Conservation (phyloP, 495 filamentous ascomycete genomes). For the Penicillium bialowiezense region DNA sequence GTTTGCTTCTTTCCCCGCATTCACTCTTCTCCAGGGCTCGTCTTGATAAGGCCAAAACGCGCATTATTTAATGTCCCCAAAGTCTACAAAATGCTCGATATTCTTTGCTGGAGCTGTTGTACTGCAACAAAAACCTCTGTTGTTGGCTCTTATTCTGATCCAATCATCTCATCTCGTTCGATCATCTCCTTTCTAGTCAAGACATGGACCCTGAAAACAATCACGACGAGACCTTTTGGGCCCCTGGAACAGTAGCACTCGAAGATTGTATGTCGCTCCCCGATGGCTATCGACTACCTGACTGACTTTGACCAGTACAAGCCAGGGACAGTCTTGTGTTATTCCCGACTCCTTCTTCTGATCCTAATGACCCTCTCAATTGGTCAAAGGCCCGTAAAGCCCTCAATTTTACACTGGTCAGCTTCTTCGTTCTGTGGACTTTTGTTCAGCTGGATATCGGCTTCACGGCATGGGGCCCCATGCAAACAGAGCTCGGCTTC, state of each 20-base stretch:
- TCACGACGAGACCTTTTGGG: conserved; percentile 23
- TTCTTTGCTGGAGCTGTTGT: no score
- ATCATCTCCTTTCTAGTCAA: neutral
- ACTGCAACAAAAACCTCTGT: no score
- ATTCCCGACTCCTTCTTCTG: conserved; percentile 22
- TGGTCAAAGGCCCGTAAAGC: conserved; percentile 31
- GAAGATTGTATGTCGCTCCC: conserved; percentile 20
- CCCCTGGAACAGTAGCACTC: conserved; percentile 22
- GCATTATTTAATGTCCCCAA: no score
- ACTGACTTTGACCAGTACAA: no score
- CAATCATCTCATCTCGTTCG: no score
- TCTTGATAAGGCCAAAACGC: no score
- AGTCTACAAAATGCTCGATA: no score
- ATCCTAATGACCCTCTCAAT: conserved; percentile 34
- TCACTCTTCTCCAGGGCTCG: no score
- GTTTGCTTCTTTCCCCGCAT: conserved; percentile 6
- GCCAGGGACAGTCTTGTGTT: conserved; percentile 19
- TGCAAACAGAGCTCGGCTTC: conserved; percentile 38
- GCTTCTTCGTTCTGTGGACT: conserved; percentile 39
- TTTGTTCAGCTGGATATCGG: conserved; percentile 37
- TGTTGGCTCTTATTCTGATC: no score
- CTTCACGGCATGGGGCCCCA: conserved; percentile 39
- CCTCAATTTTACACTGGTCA: conserved; percentile 36
- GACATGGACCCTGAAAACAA: conserved; percentile 13
- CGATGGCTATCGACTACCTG: no score